phyloP scores from a whole-genome alignment of 371 early-diverging fungal species.

The Coemansia sp. region DNA sequence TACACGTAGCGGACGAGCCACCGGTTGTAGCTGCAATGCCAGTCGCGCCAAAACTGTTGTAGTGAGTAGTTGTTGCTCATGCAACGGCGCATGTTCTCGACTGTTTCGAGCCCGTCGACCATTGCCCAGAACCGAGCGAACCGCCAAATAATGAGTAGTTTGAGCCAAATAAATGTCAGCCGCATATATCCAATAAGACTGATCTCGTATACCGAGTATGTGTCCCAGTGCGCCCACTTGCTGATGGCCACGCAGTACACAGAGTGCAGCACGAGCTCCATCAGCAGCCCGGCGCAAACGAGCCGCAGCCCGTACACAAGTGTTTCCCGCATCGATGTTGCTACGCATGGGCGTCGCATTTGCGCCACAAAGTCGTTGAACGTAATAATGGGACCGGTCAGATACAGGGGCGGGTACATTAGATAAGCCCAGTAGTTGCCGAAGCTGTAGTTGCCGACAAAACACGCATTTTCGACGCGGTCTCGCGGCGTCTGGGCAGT shows the following conservation, averaged over 20 bases:
- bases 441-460: constrained; percentile 68
- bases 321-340: constrained; percentile 50
- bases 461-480: constrained; percentile 59
- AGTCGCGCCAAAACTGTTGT: constrained; percentile 87
- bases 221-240: constrained; percentile 75
- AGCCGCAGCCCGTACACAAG: constrained; percentile 57
- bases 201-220: constrained; percentile 70
- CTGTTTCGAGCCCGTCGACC: constrained; percentile 77
- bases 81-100: constrained; percentile 92
- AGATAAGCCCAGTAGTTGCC: constrained; percentile 75
- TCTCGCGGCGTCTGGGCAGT: constrained; percentile 57
- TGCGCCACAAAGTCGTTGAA: constrained; percentile 89
- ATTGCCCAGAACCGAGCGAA: constrained; percentile 92
- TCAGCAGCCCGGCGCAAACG: constrained; percentile 57
- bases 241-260: constrained; percentile 85
- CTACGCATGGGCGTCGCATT: constrained; percentile 58
- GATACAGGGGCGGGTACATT: constrained; percentile 84
- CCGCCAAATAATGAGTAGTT: constrained; percentile 89
- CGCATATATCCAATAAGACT: constrained; percentile 80
- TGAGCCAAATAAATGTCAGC: constrained; percentile 87
- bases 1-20: constrained; percentile 91
- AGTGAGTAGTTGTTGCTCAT: constrained; percentile 91
- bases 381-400: constrained; percentile 94
- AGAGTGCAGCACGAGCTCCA: constrained; percentile 82
- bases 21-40: constrained; percentile 90